Percentiles rank a stretch among this genome's conserved stretches.
These are phyloP conservation scores for Carallia brachiata DNA, from an alignment of 345 rosid species.

Conservation along the genomic window DNA sequence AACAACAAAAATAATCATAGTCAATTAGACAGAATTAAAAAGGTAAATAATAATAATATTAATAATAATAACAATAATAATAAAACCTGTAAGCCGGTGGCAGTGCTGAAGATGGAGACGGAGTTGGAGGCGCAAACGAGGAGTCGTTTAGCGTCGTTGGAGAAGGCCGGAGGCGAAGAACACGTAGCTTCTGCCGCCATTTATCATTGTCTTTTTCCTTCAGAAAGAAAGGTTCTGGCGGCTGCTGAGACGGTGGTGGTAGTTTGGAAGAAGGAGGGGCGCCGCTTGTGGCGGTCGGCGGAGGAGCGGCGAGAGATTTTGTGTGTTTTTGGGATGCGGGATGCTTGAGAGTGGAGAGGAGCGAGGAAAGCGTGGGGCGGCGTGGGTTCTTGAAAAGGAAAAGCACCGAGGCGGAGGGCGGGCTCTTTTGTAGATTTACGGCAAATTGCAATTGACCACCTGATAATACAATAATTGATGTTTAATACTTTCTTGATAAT, in stretches of 20 bases:
- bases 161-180: constrained; percentile 76
- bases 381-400: no score
- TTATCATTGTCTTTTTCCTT: constrained; percentile 43
- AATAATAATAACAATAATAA: neutral
- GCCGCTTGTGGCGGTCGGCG: no score
- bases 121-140: constrained; percentile 74
- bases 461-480: no score
- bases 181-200: constrained; percentile 81
- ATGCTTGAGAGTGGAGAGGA: no score
- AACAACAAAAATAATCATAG: neutral
- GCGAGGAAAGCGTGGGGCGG: no score
- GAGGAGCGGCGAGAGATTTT: no score
- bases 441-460: no score
- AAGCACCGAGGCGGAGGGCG: no score
- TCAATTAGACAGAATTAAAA: neutral
- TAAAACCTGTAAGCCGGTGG: constrained; percentile 75
- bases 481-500: no score
- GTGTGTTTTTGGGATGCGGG: no score
- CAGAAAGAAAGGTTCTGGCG: neutral
- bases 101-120: constrained; percentile 77
- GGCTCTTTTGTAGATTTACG: no score
- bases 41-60: neutral
- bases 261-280: no score
- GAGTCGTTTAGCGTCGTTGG: constrained; percentile 83
- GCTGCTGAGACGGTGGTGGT: neutral